Percentiles rank a stretch among this genome's conserved stretches.
These are phyloP conservation scores for Teratosphaeria nubilosa DNA, from an alignment of 2,329 filamentous ascomycete species.

Conservation along the genomic window DNA sequence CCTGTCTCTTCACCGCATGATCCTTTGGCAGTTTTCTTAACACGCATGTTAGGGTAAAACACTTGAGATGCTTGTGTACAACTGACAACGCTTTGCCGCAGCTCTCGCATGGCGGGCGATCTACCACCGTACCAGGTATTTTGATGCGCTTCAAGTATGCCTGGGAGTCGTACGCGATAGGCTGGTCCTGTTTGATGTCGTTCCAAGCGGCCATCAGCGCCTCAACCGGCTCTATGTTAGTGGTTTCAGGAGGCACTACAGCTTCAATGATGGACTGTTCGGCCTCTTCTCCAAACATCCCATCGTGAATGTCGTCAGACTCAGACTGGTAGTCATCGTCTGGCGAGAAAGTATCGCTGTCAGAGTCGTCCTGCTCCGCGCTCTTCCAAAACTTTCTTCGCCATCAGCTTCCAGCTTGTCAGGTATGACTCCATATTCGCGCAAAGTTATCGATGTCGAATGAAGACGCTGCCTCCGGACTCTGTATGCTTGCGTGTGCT, in stretches of 20 bases:
- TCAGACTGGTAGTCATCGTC: neutral
- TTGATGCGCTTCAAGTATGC: neutral
- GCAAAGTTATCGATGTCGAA: neutral
- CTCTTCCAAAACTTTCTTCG: neutral
- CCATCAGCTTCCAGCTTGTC: neutral
- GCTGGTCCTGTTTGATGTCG: neutral
- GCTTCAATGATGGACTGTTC: neutral
- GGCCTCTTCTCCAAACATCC: neutral
- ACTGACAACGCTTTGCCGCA: neutral
- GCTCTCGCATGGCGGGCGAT: neutral
- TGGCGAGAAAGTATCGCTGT: neutral
- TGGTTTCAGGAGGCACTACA: neutral
- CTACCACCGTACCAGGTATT: neutral
- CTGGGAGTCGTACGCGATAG: neutral
- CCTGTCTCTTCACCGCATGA: neutral
- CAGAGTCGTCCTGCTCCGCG: neutral
- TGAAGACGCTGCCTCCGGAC: neutral
- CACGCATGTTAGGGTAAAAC: neutral
- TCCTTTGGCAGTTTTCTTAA: neutral
- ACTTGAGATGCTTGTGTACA: neutral
- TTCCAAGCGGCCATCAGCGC: neutral
- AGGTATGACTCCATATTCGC: neutral
- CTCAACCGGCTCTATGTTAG: neutral
- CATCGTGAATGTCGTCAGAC: too few relatives aligned
- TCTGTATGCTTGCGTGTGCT: neutral